phyloP scores from a whole-genome alignment of 768 basidiomycete species.

The Kockovaella imperatae region DNA sequence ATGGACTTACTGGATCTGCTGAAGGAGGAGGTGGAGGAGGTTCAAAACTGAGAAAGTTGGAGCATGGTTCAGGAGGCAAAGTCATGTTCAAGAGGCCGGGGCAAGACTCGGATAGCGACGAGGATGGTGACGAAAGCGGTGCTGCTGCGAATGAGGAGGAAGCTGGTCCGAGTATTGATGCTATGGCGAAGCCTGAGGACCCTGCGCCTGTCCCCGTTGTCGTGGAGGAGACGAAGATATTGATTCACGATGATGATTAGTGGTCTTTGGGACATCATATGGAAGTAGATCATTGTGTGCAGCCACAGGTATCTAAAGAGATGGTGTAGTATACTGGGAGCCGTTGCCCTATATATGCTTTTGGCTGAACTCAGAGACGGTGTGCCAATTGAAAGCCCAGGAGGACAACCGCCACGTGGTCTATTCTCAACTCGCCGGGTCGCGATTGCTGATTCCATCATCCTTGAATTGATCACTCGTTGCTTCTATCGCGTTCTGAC shows the following conservation, averaged over 20 bases:
- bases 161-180: constrained; percentile 33
- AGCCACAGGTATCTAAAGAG: too few relatives aligned
- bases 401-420: too few relatives aligned
- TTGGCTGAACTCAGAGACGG: too few relatives aligned
- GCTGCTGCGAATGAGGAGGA: constrained; percentile 33
- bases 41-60: constrained; percentile 48
- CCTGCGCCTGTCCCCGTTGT: constrained; percentile 4
- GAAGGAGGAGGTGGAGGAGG: constrained; percentile 27
- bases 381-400: too few relatives aligned
- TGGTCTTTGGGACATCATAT: too few relatives aligned
- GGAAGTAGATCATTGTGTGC: too few relatives aligned
- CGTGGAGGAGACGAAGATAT: constrained; percentile 36
- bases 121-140: constrained; percentile 40
- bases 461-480: too few relatives aligned
- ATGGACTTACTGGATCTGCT: neutral
- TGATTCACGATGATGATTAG: constrained; percentile 47
- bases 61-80: constrained; percentile 53
- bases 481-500: too few relatives aligned
- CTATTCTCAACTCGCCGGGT: too few relatives aligned
- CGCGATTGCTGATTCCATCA: too few relatives aligned
- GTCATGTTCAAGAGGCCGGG: constrained; percentile 55
- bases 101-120: constrained; percentile 40
- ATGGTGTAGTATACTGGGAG: too few relatives aligned
- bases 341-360: too few relatives aligned
- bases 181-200: constrained; percentile 7